A percentile compares a stretch with the other conserved stretches of the same genome.
These are phyloP conservation scores for Salix koriyanagi DNA, from an alignment of 345 rosid species.

Conservation along the genomic window DNA sequence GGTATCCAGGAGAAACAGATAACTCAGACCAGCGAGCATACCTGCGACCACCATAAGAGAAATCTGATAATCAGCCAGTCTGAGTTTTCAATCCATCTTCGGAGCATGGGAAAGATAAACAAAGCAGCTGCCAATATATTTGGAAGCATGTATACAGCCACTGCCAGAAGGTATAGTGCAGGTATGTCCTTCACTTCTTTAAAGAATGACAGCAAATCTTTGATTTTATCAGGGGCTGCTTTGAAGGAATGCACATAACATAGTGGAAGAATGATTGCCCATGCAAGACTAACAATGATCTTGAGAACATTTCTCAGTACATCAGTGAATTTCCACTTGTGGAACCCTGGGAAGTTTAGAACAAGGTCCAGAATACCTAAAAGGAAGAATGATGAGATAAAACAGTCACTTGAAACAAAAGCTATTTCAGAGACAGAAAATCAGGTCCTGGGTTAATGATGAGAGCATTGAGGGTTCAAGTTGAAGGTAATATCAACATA, in stretches of 20 bases:
- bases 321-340: conserved; percentile 81
- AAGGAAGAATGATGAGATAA: conserved; percentile 7
- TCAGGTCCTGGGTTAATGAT: background rate
- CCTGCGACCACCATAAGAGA: conserved; percentile 99
- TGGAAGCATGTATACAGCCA: conserved; percentile 69
- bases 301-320: conserved; percentile 70
- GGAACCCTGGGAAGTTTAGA: conserved; percentile 92
- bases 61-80: conserved; percentile 85
- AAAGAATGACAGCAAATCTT: conserved; percentile 49
- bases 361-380: conserved; percentile 81
- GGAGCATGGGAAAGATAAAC: conserved; percentile 91
- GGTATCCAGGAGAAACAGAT: background rate
- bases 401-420: background rate
- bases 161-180: conserved; percentile 74
- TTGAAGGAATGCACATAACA: conserved; percentile 60
- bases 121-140: conserved; percentile 70
- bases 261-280: conserved; percentile 73
- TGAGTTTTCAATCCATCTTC: conserved; percentile 96
- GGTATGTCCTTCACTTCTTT: conserved; percentile 62
- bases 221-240: conserved; percentile 38
- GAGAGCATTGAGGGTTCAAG: background rate
- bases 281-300: conserved; percentile 64
- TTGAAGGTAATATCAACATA: background rate
- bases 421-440: background rate
- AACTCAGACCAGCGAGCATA: conserved; percentile 19